Evolutionary conservation across 2,329 filamentous ascomycete genomes (phyloP).

Genomic region (Apiospora malaysiana): DNA sequence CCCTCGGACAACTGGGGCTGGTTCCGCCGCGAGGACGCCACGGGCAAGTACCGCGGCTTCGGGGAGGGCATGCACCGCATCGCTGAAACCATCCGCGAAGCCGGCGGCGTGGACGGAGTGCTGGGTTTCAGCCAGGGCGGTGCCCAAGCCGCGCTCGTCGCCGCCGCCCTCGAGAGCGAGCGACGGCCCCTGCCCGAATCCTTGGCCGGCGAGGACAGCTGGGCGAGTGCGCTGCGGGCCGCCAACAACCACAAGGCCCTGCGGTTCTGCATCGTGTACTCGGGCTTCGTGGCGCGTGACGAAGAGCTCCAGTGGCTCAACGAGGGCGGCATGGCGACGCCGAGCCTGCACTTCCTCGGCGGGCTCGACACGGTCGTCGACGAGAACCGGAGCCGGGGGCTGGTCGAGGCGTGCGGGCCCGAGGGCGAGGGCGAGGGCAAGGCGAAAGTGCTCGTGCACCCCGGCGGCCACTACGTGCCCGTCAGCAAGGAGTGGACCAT

Average conservation of each 20-base stretch:
- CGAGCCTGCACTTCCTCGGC: conserved; percentile 82
- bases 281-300: conserved; percentile 65
- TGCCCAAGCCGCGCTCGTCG: conserved; percentile 73
- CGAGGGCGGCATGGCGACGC: conserved; percentile 64
- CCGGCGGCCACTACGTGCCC: conserved; percentile 90
- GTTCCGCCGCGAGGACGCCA: conserved; percentile 75
- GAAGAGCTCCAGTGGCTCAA: conserved; percentile 39
- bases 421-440: conserved; percentile 42
- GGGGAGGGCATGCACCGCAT: conserved; percentile 70
- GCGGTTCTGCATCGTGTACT: conserved; percentile 70
- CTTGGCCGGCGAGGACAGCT: conserved; percentile 40
- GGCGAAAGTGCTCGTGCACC: conserved; percentile 69
- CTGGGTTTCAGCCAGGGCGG: conserved; percentile 86
- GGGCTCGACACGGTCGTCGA: conserved; percentile 88
- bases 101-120: conserved; percentile 77
- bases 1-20: conserved; percentile 78
- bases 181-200: conserved; percentile 35
- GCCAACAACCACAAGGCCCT: conserved; percentile 52
- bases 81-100: conserved; percentile 64
- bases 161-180: conserved; percentile 69
- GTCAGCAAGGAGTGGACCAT: conserved; percentile 81
- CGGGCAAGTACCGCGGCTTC: conserved; percentile 70
- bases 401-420: conserved; percentile 70
- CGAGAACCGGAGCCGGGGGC: conserved; percentile 69
- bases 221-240: conserved; percentile 52